Evolutionary conservation across 2,329 filamentous ascomycete species (phyloP), one percentile per base, ranked within the genome.

Genomic region (Colletotrichum sp.): DNA sequence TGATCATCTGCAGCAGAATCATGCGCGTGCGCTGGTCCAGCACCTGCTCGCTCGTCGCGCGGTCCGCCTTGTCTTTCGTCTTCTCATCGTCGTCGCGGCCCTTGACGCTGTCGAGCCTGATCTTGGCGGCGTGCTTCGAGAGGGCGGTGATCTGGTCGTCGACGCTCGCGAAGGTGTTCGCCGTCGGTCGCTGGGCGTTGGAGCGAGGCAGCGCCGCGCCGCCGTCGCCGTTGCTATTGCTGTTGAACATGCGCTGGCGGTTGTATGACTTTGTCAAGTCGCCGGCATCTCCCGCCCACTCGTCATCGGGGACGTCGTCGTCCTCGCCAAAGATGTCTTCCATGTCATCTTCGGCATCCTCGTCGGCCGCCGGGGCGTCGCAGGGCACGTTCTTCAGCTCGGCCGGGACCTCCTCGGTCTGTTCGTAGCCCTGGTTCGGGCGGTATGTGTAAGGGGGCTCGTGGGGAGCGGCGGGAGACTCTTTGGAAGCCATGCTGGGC

Each of bases 1-100:
- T 98, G 87, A 99, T 96, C 91, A 99, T 95, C 86, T 98, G 95
- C 78, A 98, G 89, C 70, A 99, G 88, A 77, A 99, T 96, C 95
- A 98, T 98, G 79, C 96, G 94, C 16, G 97, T 99, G 70, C 96
- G 91, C 78, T 96, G 95, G 85, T 99, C 97, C 77, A 99, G 88
- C 65, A 99, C 97, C 84, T 98, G 95, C 84, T 99, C 97, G 80
- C 92, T 95, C 16, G 97, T 99, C 67, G 97, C 96, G 75, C 97
- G 93, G 83, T 99, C 96, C 71, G 94, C 93, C 88, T 97, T 98
- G 85, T 98, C 96, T 84, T 95, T 95, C 75, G 93, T 92, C 70
- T 90, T 89, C 43, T 86, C 86, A 73, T 90, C 88, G 26, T 82
- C 83, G 18, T 57, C 67, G 57, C 58, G 52, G 24, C 58, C 57